Evolutionary conservation across 208 protist genomes (phyloP).

Genomic region (Herpetomonas samuelpessoai): DNA sequence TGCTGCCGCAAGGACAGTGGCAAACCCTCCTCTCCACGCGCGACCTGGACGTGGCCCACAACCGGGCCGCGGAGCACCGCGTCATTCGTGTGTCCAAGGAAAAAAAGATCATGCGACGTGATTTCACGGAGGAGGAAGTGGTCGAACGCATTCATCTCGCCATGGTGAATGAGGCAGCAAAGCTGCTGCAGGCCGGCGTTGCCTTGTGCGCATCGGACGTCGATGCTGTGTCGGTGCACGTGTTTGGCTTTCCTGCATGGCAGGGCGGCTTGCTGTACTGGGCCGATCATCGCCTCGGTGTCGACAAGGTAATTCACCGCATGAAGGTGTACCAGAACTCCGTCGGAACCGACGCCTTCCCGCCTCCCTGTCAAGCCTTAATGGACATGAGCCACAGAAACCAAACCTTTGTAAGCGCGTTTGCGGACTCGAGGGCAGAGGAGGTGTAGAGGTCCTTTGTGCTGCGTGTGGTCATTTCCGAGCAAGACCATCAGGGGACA

Average conservation of each 20-base stretch:
- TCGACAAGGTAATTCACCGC: slow-evolving; percentile 47
- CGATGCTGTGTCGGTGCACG: slow-evolving; percentile 85
- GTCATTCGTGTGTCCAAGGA: slow-evolving; percentile 44
- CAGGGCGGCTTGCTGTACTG: slow-evolving; percentile 80
- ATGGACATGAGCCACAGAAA: no score
- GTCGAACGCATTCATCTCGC: slow-evolving; percentile 81
- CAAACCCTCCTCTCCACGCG: slow-evolving; percentile 24
- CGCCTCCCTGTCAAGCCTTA: no score
- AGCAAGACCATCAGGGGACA: no score
- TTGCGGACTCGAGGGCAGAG: no score
- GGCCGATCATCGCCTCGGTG: slow-evolving; percentile 54
- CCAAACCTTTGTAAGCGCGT: no score
- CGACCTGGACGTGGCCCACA: slow-evolving; percentile 29
- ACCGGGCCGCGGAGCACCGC: slow-evolving; percentile 55
- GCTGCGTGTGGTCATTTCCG: no score
- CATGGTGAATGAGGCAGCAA: slow-evolving; percentile 90
- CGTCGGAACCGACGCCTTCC: slow-evolving; percentile 26
- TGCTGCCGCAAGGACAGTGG: no score
- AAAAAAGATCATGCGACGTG: slow-evolving; percentile 53
- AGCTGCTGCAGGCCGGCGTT: slow-evolving; percentile 71
- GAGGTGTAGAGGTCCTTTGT: no score
- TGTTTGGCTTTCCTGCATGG: slow-evolving; percentile 81
- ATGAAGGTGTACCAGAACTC: slow-evolving; percentile 65
- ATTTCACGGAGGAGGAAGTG: slow-evolving; percentile 81
- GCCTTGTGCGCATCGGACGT: slow-evolving; percentile 68